phyloP scores from a whole-genome alignment of 176 grass and related monocot species.

The Triticum monococcum region DNA sequence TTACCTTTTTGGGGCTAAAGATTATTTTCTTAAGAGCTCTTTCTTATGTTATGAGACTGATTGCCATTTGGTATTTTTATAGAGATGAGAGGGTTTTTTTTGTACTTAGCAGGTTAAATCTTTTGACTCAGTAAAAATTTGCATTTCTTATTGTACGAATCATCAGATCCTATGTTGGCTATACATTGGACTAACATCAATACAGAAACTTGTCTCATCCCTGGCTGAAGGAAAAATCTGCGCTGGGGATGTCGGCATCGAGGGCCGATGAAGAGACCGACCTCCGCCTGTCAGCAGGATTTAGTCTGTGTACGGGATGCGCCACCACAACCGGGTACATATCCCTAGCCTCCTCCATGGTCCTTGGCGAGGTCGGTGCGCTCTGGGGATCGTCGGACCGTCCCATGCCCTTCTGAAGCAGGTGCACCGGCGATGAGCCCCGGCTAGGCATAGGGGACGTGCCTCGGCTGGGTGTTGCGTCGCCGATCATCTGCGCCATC shows the following conservation, averaged over 20 bases:
- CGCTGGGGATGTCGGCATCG: neutral
- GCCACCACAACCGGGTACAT: constrained; percentile 23
- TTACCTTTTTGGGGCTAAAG: neutral
- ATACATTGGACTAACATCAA: constrained; percentile 15
- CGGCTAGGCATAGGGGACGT: constrained; percentile 27
- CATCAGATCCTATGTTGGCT: constrained; percentile 1
- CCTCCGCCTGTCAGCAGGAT: neutral
- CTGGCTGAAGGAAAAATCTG: constrained; percentile 55
- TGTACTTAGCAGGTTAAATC: neutral
- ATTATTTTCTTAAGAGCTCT: neutral
- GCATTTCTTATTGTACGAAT: constrained; percentile 6
- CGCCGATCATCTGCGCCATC: constrained; percentile 15
- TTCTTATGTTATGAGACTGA: neutral
- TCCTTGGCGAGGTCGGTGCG: constrained; percentile 26
- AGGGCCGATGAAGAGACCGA: neutral
- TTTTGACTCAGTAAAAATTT: constrained; percentile 22
- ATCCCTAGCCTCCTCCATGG: constrained; percentile 12
- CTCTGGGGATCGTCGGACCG: constrained; percentile 32
- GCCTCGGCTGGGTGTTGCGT: constrained; percentile 29
- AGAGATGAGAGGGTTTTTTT: neutral
- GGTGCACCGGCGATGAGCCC: constrained; percentile 40
- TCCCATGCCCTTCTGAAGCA: constrained; percentile 41
- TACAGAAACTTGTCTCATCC: constrained; percentile 2
- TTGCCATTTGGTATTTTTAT: neutral
- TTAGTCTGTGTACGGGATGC: neutral